Evolutionary conservation across 2,329 filamentous ascomycete genomes (phyloP).

Genomic region (Colletotrichum ledebouriae): DNA sequence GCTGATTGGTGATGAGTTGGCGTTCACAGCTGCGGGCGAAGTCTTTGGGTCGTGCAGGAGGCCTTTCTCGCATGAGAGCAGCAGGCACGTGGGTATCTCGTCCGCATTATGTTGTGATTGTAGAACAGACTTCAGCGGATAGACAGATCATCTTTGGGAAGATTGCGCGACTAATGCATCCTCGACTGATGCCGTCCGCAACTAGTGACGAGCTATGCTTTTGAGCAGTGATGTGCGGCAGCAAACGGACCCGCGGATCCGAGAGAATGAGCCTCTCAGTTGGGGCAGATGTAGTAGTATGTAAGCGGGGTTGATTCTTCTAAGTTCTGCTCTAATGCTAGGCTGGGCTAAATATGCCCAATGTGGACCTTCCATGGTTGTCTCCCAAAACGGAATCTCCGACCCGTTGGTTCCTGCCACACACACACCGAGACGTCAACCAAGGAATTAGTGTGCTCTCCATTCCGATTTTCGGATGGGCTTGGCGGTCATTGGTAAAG

Average conservation of each 20-base stretch:
- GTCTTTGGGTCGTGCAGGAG: slow-evolving; percentile 25
- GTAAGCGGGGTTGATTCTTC: too few species aligned
- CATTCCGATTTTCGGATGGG: background rate
- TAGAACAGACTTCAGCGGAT: too few species aligned
- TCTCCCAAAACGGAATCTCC: too few species aligned
- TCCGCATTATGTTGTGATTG: slow-evolving; percentile 4
- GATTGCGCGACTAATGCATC: too few species aligned
- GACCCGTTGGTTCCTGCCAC: too few species aligned
- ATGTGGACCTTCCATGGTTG: too few species aligned
- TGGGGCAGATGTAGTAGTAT: too few species aligned
- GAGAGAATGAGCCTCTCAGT: too few species aligned
- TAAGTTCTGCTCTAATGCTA: too few species aligned
- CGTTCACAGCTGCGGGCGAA: slow-evolving; percentile 11
- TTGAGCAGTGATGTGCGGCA: background rate
- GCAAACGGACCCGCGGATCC: background rate
- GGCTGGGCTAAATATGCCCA: too few species aligned
- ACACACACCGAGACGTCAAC: background rate
- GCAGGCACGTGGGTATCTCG: slow-evolving; percentile 34
- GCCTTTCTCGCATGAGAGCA: slow-evolving; percentile 12
- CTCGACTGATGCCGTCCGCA: too few species aligned
- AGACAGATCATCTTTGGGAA: too few species aligned
- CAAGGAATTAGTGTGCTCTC: background rate
- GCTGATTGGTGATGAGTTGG: slow-evolving; percentile 34
- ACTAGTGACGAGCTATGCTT: background rate
- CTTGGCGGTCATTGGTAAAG: background rate